Percentiles rank a stretch among this genome's conserved stretches.
Conservation (phyloP, 148 eudicot genomes). For the Polygonum aviculare region DNA sequence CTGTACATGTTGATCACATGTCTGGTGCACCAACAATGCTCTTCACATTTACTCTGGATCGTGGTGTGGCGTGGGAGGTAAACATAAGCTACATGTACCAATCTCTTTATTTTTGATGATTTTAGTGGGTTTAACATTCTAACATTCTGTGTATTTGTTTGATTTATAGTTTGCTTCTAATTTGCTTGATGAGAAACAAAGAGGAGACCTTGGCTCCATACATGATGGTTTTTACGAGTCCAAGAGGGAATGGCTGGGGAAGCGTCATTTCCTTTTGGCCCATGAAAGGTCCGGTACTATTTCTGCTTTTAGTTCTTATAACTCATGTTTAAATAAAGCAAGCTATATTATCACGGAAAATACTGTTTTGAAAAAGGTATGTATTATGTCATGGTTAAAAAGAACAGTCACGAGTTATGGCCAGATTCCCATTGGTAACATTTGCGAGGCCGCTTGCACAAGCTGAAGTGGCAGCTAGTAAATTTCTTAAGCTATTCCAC, state of each 20-base stretch:
- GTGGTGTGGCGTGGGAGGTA: slow-evolving; percentile 96
- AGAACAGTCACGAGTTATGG: not conserved
- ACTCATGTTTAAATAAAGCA: not conserved
- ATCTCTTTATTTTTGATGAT: not conserved
- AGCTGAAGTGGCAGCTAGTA: not conserved
- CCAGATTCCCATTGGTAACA: not conserved
- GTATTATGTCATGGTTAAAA: not conserved
- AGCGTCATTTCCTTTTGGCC: slow-evolving; percentile 79
- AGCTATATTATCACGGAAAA: not conserved
- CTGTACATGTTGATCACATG: slow-evolving; percentile 76
- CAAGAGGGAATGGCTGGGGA: slow-evolving; percentile 91
- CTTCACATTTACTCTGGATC: slow-evolving; percentile 78
- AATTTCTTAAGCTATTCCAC: not conserved
- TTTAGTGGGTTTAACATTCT: slow-evolving; percentile 9
- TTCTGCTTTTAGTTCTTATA: not conserved
- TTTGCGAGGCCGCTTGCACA: not conserved
- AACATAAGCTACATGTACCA: not conserved
- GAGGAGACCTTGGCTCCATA: slow-evolving; percentile 51
- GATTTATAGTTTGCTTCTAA: slow-evolving; percentile 57
- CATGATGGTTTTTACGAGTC: slow-evolving; percentile 88
- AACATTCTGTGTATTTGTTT: slow-evolving; percentile 15
- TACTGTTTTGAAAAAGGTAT: not conserved
- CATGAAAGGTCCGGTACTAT: slow-evolving; percentile 49
- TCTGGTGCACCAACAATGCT: slow-evolving; percentile 94
- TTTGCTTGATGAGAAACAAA: slow-evolving; percentile 75